Evolutionary conservation across 1,284 basidiomycete genomes (phyloP), one percentile per base, ranked within the genome.

Genomic region (Ustilago sp.): DNA sequence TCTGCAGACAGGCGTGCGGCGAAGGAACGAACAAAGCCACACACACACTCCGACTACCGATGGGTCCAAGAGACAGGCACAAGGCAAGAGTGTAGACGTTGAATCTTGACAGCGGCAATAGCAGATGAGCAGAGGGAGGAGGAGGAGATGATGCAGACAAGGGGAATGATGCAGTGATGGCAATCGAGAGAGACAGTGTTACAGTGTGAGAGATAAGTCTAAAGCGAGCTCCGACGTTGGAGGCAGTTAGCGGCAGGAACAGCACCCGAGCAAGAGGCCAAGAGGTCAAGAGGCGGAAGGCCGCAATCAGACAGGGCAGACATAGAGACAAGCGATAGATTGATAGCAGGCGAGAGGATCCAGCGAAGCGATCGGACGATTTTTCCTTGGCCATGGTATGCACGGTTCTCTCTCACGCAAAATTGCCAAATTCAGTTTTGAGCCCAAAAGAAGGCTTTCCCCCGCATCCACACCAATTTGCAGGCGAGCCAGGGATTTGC

Each of bases 381-480:
- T 39, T 35, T 7, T 58, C 17, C 58, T n/a, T 32, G 43, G 31
- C 34, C 35, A 34, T 63, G 61, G 61, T 43, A 56, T 54, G 59
- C 48, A 13, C 8, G 23, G 23, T 23, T 23, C 23, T 23, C 23
- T 23, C 23, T 23, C 23, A 9, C 45, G 45, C 9, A 48, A 28
- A 50, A 11, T 58, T 54, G 63, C 63, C 55, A 64, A 41, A 64
- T 59, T 52, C 50, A 58, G 56, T 32, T 35, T 45, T 19, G 9
- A 45, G 43, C 23, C 23, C 23, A 23, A 23, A 23, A 23, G 23
- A 23, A 23, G 23, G 23, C 23, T 32, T 61, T 61, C 59, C 50
- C 59, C 59, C 59, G 59, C 59, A 53, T 53, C 38, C 38, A 35
- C 17, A 31, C 12, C 36, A 35, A 8, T n/a, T 34, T 57, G 36